Evolutionary conservation across 73 alveolate genomes (phyloP).

Genomic region (Tetrahymena thermophila): DNA sequence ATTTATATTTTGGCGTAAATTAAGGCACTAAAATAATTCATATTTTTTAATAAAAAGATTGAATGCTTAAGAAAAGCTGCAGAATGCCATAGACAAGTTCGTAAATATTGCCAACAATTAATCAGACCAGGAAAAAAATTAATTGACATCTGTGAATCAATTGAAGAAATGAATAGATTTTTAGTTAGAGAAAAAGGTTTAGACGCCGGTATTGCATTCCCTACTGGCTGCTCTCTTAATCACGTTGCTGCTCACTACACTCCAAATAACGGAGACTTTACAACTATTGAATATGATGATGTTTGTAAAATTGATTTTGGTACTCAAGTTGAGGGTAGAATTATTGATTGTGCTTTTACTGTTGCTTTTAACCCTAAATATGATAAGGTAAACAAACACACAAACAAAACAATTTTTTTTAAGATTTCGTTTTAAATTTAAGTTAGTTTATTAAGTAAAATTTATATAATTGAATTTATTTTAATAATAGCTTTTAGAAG

Average conservation of each 20-base stretch:
- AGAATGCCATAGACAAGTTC: conserved; percentile 93
- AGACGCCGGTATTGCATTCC: conserved; percentile 95
- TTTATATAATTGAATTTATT: neutral
- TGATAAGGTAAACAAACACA: conserved; percentile 55
- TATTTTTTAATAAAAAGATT: conserved; percentile 41
- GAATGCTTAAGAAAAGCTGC: conserved; percentile 92
- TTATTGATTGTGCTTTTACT: conserved; percentile 97
- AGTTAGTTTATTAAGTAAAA: no score
- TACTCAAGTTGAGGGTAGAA: conserved; percentile 91
- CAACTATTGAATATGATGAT: conserved; percentile 79
- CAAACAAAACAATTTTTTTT: no score
- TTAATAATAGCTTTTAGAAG: conserved; percentile 60
- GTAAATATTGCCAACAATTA: conserved; percentile 85
- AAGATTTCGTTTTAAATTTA: neutral
- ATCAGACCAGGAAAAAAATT: conserved; percentile 90
- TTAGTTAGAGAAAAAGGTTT: conserved; percentile 83
- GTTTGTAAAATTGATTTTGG: conserved; percentile 96
- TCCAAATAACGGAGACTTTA: conserved; percentile 93
- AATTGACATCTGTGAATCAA: conserved; percentile 84
- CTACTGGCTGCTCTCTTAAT: conserved; percentile 92
- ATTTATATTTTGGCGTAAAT: neutral
- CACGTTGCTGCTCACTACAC: conserved; percentile 98
- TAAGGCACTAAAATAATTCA: neutral
- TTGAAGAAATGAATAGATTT: conserved; percentile 80
- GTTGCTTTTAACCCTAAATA: conserved; percentile 91